Evolutionary conservation across 129 eudicot species (phyloP), one percentile per base, ranked within the genome.

Genomic region (Centrapalus pauciflorus): DNA sequence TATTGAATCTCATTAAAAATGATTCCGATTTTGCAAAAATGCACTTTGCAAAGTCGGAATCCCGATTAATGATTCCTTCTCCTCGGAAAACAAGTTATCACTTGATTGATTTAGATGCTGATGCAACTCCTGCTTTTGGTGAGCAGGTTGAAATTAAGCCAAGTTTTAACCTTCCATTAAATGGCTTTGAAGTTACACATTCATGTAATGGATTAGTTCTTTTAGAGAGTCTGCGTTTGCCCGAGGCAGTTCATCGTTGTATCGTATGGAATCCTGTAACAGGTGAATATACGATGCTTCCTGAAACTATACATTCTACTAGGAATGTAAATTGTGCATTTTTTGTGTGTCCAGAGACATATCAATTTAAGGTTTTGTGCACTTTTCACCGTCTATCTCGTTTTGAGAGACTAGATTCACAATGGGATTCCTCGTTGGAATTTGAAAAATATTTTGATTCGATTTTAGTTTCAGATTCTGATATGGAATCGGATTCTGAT

Each of bases 191-290:
- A 17, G 56, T 73, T 52, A 51, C 57, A 12, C 57, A 52, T 14
- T 73, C 77, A 26, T 73, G 64, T 35, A 73, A 73, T 2, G 77
- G 77, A 19, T 52, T 73, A 21, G 23, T 63, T 37, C 71, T 73
- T 37, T 7, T 73, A 71, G 77, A 63, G 55, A 11, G 10, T 26
- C 3, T 3, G 30, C 4, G 12, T 12, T 1, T 51, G 40, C 13
- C 4, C 19, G 23, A 52, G 11, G 64, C 24, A 28, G 17, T 41
- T 52, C 77, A 62, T 34, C 64, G 23, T 10, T 61, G 55, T 35
- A 27, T 72, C 10, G 71, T 72, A 19, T 72, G 51, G 17, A 72
- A 63, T 63, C 77, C 65, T 0, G 71, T 48, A 26, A 72, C 71
- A 19, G 77, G 77, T 62, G 71, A 72, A 63, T 72, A 72, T 16